A percentile compares a stretch with the other conserved stretches of the same genome.
These are phyloP conservation scores for Abrus pulchellus DNA, from an alignment of 306 rosid genomes.

Conservation along the genomic window DNA sequence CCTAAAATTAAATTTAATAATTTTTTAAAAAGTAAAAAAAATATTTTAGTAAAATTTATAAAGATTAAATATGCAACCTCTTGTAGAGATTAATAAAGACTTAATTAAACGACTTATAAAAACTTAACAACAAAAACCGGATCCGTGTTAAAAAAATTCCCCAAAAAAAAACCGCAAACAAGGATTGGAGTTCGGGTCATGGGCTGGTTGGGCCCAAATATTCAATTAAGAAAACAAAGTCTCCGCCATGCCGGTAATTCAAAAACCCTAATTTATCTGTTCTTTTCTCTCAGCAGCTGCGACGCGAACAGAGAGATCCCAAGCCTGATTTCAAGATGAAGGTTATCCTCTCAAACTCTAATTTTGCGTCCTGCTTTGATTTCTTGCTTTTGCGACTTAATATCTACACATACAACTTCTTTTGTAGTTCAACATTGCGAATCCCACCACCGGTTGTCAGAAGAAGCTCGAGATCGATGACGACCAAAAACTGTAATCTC, in stretches of 20 bases:
- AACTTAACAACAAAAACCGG: too few species aligned
- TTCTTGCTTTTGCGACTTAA: conserved; percentile 4
- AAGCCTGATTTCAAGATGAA: conserved; percentile 44
- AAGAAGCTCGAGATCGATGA: conserved; percentile 55
- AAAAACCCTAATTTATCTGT: conserved; percentile 46
- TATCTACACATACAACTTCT: not conserved
- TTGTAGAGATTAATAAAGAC: too few species aligned
- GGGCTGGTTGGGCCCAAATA: conserved; percentile 36
- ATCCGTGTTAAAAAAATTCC: too few species aligned
- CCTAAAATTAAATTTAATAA: too few species aligned
- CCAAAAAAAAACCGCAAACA: too few species aligned
- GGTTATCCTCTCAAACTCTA: conserved; percentile 46
- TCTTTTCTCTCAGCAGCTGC: conserved; percentile 2
- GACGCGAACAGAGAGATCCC: conserved; percentile 13
- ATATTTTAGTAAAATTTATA: too few species aligned
- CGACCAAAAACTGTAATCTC: conserved; percentile 49
- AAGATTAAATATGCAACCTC: too few species aligned
- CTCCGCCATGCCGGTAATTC: not conserved
- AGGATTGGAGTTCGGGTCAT: conserved; percentile 19
- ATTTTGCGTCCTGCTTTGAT: not conserved
- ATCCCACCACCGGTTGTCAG: conserved; percentile 59
- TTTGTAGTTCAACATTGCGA: conserved; percentile 57
- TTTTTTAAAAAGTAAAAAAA: too few species aligned
- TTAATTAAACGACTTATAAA: too few species aligned
- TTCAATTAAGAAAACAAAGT: not conserved